Percentiles rank a stretch among this genome's conserved stretches.
phyloP scores from a whole-genome alignment of 2,329 filamentous ascomycete species.

The Ceratocystiopsis brevicomis region DNA sequence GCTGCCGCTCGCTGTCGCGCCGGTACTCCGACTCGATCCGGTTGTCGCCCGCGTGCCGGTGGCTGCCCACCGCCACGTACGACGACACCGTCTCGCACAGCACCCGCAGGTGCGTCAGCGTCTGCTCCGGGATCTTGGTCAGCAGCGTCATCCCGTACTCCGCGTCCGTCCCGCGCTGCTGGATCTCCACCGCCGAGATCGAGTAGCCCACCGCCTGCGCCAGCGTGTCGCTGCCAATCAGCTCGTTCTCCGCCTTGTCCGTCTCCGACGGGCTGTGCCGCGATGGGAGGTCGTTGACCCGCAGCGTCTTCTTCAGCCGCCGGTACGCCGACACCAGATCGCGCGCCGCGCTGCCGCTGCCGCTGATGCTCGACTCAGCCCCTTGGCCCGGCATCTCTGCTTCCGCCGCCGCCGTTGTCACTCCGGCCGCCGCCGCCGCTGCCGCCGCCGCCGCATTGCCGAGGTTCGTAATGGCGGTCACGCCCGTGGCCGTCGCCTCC shows the following conservation, averaged over 20 bases:
- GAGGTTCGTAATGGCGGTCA: too few relatives aligned
- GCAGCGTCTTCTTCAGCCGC: conserved; percentile 38
- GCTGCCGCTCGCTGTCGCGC: conserved; percentile 49
- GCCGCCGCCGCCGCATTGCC: background rate
- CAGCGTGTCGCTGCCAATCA: conserved; percentile 38
- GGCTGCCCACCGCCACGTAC: conserved; percentile 59
- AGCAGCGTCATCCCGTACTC: conserved; percentile 57
- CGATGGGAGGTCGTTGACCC: conserved; percentile 31
- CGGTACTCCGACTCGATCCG: conserved; percentile 47
- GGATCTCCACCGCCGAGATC: conserved; percentile 76
- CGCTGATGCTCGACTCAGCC: background rate
- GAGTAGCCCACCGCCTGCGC: conserved; percentile 59
- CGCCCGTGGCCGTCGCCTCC: too few relatives aligned
- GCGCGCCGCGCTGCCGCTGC: conserved; percentile 18
- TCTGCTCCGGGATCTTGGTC: conserved; percentile 67
- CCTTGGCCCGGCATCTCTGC: too few relatives aligned
- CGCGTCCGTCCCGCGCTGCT: conserved; percentile 67
- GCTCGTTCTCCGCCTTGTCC: conserved; percentile 20
- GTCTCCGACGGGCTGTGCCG: conserved; percentile 17
- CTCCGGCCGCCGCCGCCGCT: background rate
- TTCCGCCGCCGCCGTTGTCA: conserved; percentile 1
- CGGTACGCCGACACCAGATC: conserved; percentile 44
- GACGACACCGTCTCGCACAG: conserved; percentile 75
- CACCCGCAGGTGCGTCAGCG: conserved; percentile 70
- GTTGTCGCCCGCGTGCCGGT: conserved; percentile 40